A percentile compares a stretch with the other conserved stretches of the same genome.
phyloP scores from a whole-genome alignment of 352 stramenopile genomes.

The Blastocystis hominis region DNA sequence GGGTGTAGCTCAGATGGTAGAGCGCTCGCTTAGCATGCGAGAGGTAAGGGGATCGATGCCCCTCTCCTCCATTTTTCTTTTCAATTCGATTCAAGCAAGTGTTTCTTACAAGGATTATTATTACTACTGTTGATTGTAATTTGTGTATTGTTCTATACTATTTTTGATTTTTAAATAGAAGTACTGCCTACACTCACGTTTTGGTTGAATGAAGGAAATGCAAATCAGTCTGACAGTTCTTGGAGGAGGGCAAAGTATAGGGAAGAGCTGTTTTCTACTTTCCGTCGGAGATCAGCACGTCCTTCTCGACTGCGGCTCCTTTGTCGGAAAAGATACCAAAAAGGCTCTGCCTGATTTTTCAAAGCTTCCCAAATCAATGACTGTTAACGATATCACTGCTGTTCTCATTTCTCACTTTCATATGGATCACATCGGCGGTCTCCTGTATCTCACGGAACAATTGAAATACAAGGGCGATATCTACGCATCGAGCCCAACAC shows the following conservation, averaged over 20 bases:
- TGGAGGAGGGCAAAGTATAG: slow-evolving; percentile 41
- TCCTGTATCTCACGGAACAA: slow-evolving; percentile 43
- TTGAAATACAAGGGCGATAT: slow-evolving; percentile 32
- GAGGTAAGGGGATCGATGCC: slow-evolving; percentile 58
- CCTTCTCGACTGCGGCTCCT: slow-evolving; percentile 18
- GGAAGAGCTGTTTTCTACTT: slow-evolving; percentile 50
- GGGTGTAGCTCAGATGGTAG: slow-evolving; percentile 58
- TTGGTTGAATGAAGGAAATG: background rate
- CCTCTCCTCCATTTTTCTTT: slow-evolving; percentile 57
- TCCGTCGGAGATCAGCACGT: slow-evolving; percentile 19
- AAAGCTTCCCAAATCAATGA: slow-evolving; percentile 15
- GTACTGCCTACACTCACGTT: background rate
- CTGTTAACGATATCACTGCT: slow-evolving; percentile 32
- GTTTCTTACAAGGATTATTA: background rate
- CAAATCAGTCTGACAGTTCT: background rate
- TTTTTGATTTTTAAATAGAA: too few relatives aligned
- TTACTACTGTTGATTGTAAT: background rate
- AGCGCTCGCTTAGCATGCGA: slow-evolving; percentile 58
- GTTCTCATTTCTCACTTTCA: slow-evolving; percentile 46
- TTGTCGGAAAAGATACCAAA: slow-evolving; percentile 41
- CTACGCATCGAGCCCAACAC: background rate
- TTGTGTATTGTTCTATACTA: too few relatives aligned
- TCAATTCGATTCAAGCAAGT: background rate
- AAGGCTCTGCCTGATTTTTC: slow-evolving; percentile 34
- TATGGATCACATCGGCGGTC: slow-evolving; percentile 44